phyloP scores from a whole-genome alignment of 495 filamentous ascomycete species.

The Lasiosphaeriaceae sp. region DNA sequence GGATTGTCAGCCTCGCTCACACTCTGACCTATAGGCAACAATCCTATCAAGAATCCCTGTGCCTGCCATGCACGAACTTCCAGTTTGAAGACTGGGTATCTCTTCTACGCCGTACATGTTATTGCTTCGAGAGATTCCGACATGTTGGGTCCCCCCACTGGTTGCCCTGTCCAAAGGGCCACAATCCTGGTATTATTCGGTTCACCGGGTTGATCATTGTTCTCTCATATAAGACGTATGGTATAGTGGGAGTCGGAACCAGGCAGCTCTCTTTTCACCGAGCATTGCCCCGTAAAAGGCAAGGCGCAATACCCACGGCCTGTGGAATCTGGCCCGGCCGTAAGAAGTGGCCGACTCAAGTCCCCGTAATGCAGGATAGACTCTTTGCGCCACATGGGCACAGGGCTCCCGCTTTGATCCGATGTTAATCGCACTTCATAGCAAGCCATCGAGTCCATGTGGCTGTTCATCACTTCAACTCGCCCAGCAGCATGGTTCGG shows the following conservation, averaged over 20 bases:
- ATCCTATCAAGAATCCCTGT: background rate
- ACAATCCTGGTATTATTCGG: background rate
- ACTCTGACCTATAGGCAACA: too few relatives aligned
- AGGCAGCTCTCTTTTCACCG: too few relatives aligned
- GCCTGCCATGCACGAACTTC: background rate
- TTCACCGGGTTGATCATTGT: too few relatives aligned
- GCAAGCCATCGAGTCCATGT: background rate
- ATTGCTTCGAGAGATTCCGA: too few relatives aligned
- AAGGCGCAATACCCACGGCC: background rate
- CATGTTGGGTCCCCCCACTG: background rate
- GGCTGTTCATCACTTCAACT: slow-evolving; percentile 49
- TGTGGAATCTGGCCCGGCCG: background rate
- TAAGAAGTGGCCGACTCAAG: background rate
- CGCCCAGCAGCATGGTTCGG: slow-evolving; percentile 71
- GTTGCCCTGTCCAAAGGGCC: background rate
- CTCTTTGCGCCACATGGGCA: background rate
- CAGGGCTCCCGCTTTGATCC: background rate
- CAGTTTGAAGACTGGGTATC: background rate
- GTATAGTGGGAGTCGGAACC: too few relatives aligned
- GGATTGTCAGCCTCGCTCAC: too few relatives aligned
- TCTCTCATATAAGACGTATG: too few relatives aligned
- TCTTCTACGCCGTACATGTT: background rate
- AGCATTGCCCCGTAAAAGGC: too few relatives aligned
- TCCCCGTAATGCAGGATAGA: background rate
- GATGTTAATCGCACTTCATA: background rate